Conservation (phyloP, 495 filamentous ascomycete species). For the Cercophora newfieldiana region DNA sequence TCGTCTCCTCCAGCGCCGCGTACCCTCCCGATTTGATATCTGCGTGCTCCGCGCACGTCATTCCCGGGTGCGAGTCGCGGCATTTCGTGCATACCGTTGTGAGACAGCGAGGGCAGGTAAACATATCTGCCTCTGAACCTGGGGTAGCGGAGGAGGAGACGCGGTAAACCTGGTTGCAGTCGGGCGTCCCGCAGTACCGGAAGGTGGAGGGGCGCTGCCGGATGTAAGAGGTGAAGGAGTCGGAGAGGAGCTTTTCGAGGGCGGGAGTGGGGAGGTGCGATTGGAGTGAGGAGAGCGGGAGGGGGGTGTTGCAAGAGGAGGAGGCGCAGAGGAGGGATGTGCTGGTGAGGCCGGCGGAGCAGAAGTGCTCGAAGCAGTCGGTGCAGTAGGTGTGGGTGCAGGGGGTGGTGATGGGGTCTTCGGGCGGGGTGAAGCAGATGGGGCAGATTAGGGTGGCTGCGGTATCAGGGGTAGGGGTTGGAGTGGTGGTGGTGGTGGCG, state of each 20-base stretch:
- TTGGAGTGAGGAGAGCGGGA: conserved; percentile 39
- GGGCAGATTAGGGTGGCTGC: conserved; percentile 29
- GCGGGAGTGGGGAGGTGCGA: conserved; percentile 33
- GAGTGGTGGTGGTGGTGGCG: background rate
- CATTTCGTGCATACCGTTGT: conserved; percentile 41
- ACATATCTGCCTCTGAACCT: no score
- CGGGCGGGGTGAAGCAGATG: conserved; percentile 43
- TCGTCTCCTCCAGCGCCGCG: conserved; percentile 28
- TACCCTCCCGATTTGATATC: conserved; percentile 31
- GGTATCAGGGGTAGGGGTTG: background rate
- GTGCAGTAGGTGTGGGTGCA: conserved; percentile 50
- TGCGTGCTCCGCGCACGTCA: conserved; percentile 42
- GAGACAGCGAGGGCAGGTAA: conserved; percentile 42
- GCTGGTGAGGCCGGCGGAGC: conserved; percentile 26
- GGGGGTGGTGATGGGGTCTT: conserved; percentile 36
- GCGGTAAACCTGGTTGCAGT: conserved; percentile 47
- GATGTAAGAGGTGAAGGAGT: conserved; percentile 41
- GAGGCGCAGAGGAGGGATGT: conserved; percentile 36
- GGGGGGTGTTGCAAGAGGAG: conserved; percentile 24
- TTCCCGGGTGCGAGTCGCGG: conserved; percentile 34
- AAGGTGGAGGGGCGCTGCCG: conserved; percentile 34
- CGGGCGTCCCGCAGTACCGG: conserved; percentile 43
- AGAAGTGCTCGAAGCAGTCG: conserved; percentile 44
- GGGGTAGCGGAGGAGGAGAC: background rate
- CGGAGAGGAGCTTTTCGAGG: conserved; percentile 43